phyloP scores from a whole-genome alignment of 208 protist genomes.

The Perkinsela sp. region DNA sequence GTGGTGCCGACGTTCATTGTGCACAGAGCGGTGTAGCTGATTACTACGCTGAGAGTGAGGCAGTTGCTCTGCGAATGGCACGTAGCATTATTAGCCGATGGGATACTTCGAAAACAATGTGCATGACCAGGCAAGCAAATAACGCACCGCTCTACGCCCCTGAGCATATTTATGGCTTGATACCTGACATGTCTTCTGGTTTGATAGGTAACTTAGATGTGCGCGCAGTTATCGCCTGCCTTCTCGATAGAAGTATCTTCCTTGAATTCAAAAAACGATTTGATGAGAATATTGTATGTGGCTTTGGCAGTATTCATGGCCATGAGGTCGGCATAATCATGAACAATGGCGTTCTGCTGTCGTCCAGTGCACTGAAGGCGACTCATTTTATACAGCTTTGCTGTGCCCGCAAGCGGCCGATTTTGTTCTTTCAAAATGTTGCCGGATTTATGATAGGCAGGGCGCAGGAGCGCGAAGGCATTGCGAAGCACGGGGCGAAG shows the following conservation, averaged over 20 bases:
- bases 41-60: conserved; percentile 64
- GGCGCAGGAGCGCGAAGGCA: conserved; percentile 68
- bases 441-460: conserved; percentile 70
- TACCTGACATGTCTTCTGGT: conserved; percentile 43
- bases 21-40: conserved; percentile 61
- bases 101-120: conserved; percentile 3
- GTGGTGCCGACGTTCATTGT: conserved; percentile 75
- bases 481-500: conserved; percentile 85
- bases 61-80: conserved; percentile 50
- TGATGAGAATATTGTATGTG: conserved; percentile 63
- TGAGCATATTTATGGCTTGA: conserved; percentile 53
- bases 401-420: conserved; percentile 62
- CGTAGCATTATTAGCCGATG: conserved; percentile 27
- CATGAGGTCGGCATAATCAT: conserved; percentile 78
- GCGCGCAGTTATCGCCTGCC: conserved; percentile 46
- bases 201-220: conserved; percentile 62
- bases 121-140: neutral
- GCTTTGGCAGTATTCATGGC: conserved; percentile 70
- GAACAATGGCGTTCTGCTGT: conserved; percentile 84
- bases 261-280: conserved; percentile 79
- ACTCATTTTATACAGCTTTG: conserved; percentile 86
- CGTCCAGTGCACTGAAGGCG: conserved; percentile 54
- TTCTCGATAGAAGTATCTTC: conserved; percentile 73
- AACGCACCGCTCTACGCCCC: conserved; percentile 31
- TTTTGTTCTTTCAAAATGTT: conserved; percentile 89